phyloP scores from a whole-genome alignment of 2,329 filamentous ascomycete genomes.

The Monosporascus ibericus region DNA sequence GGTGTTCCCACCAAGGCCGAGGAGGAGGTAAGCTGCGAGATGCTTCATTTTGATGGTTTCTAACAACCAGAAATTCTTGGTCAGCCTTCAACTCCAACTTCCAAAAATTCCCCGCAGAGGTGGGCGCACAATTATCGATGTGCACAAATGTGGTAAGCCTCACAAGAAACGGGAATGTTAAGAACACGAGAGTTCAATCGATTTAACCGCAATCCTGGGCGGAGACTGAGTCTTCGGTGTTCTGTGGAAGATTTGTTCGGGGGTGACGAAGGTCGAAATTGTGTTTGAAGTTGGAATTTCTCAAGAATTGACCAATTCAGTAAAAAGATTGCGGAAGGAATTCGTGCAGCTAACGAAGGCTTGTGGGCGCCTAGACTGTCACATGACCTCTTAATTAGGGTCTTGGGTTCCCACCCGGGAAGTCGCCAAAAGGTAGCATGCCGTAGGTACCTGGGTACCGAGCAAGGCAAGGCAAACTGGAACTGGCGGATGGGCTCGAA shows the following conservation, averaged over 20 bases:
- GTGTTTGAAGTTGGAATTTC: constrained; percentile 25
- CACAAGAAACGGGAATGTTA: constrained; percentile 25
- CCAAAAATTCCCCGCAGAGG: too few species aligned
- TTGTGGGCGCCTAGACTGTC: constrained; percentile 10
- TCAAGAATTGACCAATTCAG: constrained; percentile 14
- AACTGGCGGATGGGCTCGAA: too few species aligned
- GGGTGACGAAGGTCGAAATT: constrained; percentile 7
- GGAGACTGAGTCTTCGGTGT: constrained; percentile 99
- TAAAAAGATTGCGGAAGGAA: constrained; percentile 20
- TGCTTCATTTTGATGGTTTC: constrained; percentile 84
- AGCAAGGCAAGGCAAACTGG: neutral
- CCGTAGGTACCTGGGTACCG: neutral
- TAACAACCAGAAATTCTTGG: too few species aligned
- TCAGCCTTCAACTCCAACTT: too few species aligned
- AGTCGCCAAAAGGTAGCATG: neutral
- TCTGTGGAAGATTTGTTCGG: constrained; percentile 37
- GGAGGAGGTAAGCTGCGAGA: constrained; percentile 98
- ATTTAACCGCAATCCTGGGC: constrained; percentile 95
- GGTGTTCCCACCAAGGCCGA: constrained; percentile 87
- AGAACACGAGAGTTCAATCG: constrained; percentile 96
- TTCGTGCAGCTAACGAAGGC: neutral
- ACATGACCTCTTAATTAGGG: neutral
- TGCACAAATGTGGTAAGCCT: constrained; percentile 22
- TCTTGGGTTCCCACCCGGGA: neutral
- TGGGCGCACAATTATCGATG: neutral